Percentiles rank a stretch among this genome's conserved stretches.
Evolutionary conservation across 106 monocot species (phyloP).

Genomic region (Dendrobium catenatum): DNA sequence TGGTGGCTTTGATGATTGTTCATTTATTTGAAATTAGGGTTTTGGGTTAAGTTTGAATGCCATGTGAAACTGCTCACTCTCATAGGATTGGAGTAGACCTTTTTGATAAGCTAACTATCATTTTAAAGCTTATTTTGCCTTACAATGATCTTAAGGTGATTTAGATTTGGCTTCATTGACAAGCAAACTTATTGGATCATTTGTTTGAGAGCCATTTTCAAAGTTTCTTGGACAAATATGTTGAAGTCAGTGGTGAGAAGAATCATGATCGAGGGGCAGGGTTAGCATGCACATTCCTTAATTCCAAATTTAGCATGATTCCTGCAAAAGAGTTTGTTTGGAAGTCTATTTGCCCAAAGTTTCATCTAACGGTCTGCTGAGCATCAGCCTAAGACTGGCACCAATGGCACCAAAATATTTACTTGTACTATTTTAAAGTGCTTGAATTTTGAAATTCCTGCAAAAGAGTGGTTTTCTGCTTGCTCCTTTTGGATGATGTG

Average conservation of each 20-base stretch:
- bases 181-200: not conserved
- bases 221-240: not conserved
- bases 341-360: not conserved
- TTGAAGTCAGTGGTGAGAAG: not conserved
- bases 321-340: not conserved
- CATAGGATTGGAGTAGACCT: not conserved
- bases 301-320: not conserved
- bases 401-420: not conserved
- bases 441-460: not conserved
- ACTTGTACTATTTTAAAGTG: not conserved
- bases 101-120: not conserved
- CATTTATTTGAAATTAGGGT: slow-evolving; percentile 3
- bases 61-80: not conserved
- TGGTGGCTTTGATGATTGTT: not conserved
- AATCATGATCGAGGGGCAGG: not conserved
- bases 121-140: not conserved
- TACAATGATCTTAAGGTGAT: not conserved
- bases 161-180: not conserved
- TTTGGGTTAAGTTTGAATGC: not conserved
- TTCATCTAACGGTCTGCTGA: not conserved
- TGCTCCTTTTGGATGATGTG: not conserved
- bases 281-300: not conserved
- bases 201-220: slow-evolving; percentile 1
- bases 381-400: not conserved
- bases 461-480: not conserved